phyloP scores from a whole-genome alignment of 495 filamentous ascomycete genomes.

The Copromyces sp. region DNA sequence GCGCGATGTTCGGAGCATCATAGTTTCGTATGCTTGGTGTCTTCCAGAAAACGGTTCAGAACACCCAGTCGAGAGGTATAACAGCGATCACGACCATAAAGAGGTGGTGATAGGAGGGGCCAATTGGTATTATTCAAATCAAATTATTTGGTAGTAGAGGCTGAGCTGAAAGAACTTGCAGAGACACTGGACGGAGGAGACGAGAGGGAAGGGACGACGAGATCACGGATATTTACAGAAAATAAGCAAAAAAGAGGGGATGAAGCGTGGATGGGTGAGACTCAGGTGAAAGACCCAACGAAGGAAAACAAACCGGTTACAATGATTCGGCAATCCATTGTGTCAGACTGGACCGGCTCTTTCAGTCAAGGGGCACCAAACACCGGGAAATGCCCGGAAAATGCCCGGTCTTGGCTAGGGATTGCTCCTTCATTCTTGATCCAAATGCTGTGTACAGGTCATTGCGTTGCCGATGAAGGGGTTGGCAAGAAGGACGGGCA shows the following conservation, averaged over 20 bases:
- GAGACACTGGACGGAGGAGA: neutral
- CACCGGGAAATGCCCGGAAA: neutral
- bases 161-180: neutral
- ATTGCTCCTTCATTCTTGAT: neutral
- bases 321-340: neutral
- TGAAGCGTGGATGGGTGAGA: neutral
- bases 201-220: neutral
- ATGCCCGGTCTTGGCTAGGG: neutral
- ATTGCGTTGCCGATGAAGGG: neutral
- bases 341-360: neutral
- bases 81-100: neutral
- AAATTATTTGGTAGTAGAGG: neutral
- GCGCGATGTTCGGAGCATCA: conserved; percentile 15
- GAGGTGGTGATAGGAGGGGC: neutral
- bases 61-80: neutral
- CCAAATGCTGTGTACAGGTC: neutral
- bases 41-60: neutral
- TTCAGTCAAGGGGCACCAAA: neutral
- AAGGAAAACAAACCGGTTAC: neutral
- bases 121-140: neutral
- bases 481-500: neutral
- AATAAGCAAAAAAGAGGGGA: neutral
- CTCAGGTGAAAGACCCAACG: neutral
- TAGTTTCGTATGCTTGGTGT: neutral
- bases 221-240: neutral